Conservation (phyloP, 2,329 filamentous ascomycete genomes). For the Rhytidhysteron rufulum region DNA sequence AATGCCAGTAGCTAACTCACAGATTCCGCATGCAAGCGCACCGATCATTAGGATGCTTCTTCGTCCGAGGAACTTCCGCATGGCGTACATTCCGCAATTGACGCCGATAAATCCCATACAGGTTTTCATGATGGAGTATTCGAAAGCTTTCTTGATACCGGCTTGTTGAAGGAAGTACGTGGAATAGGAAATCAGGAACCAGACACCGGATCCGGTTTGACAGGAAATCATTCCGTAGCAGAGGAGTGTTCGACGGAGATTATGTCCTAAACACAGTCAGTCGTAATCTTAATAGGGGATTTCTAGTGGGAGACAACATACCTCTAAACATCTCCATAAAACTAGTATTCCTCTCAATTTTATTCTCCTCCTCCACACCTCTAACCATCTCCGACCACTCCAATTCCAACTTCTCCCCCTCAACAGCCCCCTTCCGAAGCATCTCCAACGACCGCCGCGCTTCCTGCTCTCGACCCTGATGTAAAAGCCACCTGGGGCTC, state of each 20-base stretch:
- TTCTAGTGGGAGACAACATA: conserved; percentile 28
- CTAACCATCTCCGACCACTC: conserved; percentile 25
- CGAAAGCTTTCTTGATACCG: conserved; percentile 42
- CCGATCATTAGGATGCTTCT: conserved; percentile 48
- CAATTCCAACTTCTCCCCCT: conserved; percentile 16
- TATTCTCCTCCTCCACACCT: conserved; percentile 23
- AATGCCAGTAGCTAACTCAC: conserved; percentile 45
- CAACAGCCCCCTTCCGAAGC: conserved; percentile 9
- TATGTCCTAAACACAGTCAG: conserved; percentile 32
- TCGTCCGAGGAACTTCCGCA: conserved; percentile 46
- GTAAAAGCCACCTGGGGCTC: conserved; percentile 41
- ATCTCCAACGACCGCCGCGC: conserved; percentile 14
- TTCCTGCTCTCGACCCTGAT: conserved; percentile 12
- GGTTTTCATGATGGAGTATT: conserved; percentile 49
- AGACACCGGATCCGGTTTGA: conserved; percentile 44
- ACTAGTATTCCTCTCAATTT: conserved; percentile 50
- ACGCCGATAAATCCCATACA: conserved; percentile 49
- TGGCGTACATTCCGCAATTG: conserved; percentile 48
- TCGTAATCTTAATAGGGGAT: not conserved
- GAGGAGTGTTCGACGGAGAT: conserved; percentile 49
- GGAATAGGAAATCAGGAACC: conserved; percentile 50
- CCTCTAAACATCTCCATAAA: conserved; percentile 49
- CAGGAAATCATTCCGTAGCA: conserved; percentile 48
- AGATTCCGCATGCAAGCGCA: conserved; percentile 41
- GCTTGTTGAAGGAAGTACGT: conserved; percentile 39